Evolutionary conservation across 306 rosid species (phyloP).

Genomic region (Ammopiptanthus mongolicus): DNA sequence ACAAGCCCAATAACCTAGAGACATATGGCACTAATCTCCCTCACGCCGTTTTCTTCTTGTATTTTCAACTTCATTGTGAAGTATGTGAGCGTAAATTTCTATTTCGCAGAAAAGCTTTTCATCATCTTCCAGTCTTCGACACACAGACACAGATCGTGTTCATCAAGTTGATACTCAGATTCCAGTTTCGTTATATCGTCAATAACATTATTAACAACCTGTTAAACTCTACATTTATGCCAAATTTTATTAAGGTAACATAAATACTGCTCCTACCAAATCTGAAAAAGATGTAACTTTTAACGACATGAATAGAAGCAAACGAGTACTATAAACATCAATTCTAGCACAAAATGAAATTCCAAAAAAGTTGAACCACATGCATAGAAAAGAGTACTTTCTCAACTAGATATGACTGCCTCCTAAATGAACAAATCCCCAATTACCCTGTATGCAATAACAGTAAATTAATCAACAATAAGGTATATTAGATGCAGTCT

Average conservation of each 20-base stretch:
- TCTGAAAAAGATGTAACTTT: not conserved
- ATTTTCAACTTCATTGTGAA: not conserved
- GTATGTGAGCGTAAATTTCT: not conserved
- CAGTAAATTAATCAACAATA: not conserved
- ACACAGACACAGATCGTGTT: not conserved
- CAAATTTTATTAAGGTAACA: not conserved
- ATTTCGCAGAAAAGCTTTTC: not conserved
- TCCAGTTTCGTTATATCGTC: not conserved
- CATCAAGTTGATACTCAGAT: not conserved
- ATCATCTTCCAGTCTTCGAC: not conserved
- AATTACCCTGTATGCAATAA: not conserved
- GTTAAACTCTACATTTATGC: not conserved
- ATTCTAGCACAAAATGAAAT: not conserved
- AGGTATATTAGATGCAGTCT: not conserved
- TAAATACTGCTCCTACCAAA: not conserved
- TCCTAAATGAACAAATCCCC: slow-evolving; percentile 12
- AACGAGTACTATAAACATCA: not conserved
- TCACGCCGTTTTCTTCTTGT: not conserved
- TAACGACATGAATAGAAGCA: not conserved
- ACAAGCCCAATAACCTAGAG: too few relatives aligned
- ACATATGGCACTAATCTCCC: not conserved
- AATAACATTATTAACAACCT: not conserved
- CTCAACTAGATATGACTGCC: not conserved
- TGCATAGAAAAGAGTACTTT: not conserved
- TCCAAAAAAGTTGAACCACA: not conserved